Conservation (phyloP, 2,329 filamentous ascomycete genomes). For the Diaporthe sp. region DNA sequence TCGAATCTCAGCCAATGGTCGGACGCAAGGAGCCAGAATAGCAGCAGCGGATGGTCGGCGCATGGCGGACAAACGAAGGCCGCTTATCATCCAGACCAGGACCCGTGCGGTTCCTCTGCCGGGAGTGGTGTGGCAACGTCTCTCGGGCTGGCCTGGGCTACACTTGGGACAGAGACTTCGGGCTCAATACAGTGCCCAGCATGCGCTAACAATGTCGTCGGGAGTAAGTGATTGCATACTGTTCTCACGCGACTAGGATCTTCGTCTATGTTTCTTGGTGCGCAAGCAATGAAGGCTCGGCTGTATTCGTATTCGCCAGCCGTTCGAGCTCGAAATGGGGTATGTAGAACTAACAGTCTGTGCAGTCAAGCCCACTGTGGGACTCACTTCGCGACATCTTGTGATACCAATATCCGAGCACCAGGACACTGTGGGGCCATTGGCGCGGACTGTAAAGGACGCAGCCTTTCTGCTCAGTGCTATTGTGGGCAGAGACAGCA, state of each 20-base stretch:
- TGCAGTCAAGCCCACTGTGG: conserved; percentile 73
- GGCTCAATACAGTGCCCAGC: conserved; percentile 32
- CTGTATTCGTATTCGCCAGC: neutral
- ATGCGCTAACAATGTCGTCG: conserved; percentile 31
- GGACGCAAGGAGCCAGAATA: conserved; percentile 68
- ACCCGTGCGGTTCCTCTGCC: conserved; percentile 72
- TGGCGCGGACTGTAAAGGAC: conserved; percentile 57
- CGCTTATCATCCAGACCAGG: conserved; percentile 72
- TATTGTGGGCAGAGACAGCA: conserved; percentile 71
- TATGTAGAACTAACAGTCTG: neutral
- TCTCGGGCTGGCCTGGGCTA: conserved; percentile 69
- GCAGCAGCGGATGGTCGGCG: conserved; percentile 74
- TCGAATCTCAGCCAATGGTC: conserved; percentile 74
- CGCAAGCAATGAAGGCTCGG: neutral
- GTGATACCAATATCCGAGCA: conserved; percentile 74
- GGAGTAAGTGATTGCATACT: conserved; percentile 1
- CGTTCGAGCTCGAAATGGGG: neutral
- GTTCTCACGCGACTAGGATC: neutral
- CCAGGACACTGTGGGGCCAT: conserved; percentile 73
- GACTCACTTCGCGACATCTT: conserved; percentile 69
- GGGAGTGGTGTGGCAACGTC: conserved; percentile 72
- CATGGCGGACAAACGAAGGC: conserved; percentile 72
- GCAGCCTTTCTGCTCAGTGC: conserved; percentile 72
- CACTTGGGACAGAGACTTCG: conserved; percentile 32
- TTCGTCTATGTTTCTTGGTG: neutral